These are phyloP conservation scores for Nothophytophthora sp. DNA, from an alignment of 352 stramenopile genomes.

Conservation along the genomic window DNA sequence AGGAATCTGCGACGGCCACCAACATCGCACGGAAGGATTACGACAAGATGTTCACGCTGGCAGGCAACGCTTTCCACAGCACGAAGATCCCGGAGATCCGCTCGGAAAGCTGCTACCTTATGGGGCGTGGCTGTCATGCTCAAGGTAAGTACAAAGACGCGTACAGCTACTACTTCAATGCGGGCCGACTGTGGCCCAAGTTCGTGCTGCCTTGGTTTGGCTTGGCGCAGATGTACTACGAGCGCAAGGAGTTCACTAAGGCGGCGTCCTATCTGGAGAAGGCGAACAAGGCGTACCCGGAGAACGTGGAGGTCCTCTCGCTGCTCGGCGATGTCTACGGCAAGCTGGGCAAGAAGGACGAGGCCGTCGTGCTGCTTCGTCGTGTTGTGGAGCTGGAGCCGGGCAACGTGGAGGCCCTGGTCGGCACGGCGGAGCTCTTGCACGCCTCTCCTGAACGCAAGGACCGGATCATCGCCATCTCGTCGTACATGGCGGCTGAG, in stretches of 20 bases:
- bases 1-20: constrained; percentile 60
- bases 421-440: constrained; percentile 81
- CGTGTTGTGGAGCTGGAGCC: constrained; percentile 86
- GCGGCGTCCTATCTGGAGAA: constrained; percentile 87
- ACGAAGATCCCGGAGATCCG: constrained; percentile 92
- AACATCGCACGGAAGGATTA: constrained; percentile 89
- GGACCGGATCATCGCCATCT: constrained; percentile 89
- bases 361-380: constrained; percentile 78
- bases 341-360: constrained; percentile 80
- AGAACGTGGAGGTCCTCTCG: constrained; percentile 86
- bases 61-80: constrained; percentile 87
- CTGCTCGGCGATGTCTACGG: constrained; percentile 83
- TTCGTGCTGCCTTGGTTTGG: constrained; percentile 88
- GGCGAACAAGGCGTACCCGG: constrained; percentile 87
- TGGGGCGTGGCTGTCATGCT: constrained; percentile 95
- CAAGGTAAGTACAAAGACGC: constrained; percentile 95
- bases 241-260: constrained; percentile 86
- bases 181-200: constrained; percentile 85
- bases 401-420: constrained; percentile 83
- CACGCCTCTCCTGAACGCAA: constrained; percentile 80
- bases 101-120: constrained; percentile 96
- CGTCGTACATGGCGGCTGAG: constrained; percentile 88
- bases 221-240: constrained; percentile 90
- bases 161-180: constrained; percentile 97
- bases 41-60: constrained; percentile 90